Base-by-base conservation (phyloP, 2,329 filamentous ascomycete species). In the Cladobotryum mycophilum region DNA sequence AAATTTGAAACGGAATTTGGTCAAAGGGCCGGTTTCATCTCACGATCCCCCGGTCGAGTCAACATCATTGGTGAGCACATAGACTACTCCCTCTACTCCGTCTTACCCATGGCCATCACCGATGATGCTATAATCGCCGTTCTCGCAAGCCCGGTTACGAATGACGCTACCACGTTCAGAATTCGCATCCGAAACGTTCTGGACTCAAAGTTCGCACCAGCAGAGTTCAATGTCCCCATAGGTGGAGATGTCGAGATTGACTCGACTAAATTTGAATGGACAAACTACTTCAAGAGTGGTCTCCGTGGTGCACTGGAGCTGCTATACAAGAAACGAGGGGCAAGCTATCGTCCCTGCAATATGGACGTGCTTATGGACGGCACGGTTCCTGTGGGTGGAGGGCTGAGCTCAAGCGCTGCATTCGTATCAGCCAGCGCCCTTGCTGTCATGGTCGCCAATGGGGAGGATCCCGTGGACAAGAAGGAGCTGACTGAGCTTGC, bases 11-110 rank as follows among this genome's bases (percentile, higher is more conserved):
- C 78, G 52, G 73, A 72, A 40, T 95, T 92, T 70, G 84, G 82
- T 59, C 77, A 81, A 47, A 72, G 77, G 14, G 84, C 91, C 37
- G 79, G 87, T 53, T 96, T 96, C 62, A 82, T 97, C 17, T 82
- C 92, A 9, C 85, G 93, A 56, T 96, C 91, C 49, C 93, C 93
- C 1, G 93, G 93, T 53, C 82, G 93, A 58, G 93, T 99, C 58
- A 97, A 97, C 74, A 93, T 99, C 64, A 96, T 99, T 66, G 93
- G 93, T 68, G 93, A 99, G 78, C 93, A 99, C 74, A 96, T 99
- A 63, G 93, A 99, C 74, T 99, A 99, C 74, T 96, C 89, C 13
- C 81, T 99, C 17, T 99, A 97, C 75, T 85, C 93, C 60, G 91
- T 96, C 53, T 78, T 99, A 20, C 93, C 93, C 47, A 96, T 96